Evolutionary conservation across 768 basidiomycete genomes (phyloP).

Genomic region (Lentinula lateritia): DNA sequence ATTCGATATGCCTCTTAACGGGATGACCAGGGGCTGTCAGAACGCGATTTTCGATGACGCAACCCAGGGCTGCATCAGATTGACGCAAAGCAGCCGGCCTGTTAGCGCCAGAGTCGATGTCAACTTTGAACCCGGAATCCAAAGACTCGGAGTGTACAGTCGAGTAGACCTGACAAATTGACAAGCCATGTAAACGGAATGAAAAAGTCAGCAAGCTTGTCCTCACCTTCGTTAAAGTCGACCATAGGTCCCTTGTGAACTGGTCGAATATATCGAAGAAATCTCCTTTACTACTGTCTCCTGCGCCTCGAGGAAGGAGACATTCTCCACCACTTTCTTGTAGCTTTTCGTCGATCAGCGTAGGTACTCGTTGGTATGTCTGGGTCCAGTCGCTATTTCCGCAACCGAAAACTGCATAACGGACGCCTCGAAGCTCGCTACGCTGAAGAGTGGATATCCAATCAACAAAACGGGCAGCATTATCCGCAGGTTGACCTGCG

Average conservation of each 20-base stretch:
- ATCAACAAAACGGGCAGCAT: conserved; percentile 39
- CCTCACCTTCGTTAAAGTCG: conserved; percentile 25
- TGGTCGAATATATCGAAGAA: conserved; percentile 41
- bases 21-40: conserved; percentile 33
- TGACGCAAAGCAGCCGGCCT: conserved; percentile 31
- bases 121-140: conserved; percentile 20
- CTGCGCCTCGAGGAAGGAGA: conserved; percentile 31
- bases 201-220: not conserved
- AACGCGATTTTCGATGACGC: conserved; percentile 31
- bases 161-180: conserved; percentile 23
- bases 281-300: conserved; percentile 34
- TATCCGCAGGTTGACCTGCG: conserved; percentile 40
- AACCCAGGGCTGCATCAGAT: conserved; percentile 30
- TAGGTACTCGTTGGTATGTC: conserved; percentile 43
- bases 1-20: conserved; percentile 37
- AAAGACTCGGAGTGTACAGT: conserved; percentile 15
- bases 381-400: conserved; percentile 45
- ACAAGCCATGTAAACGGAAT: not conserved
- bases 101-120: conserved; percentile 23
- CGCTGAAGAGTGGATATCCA: conserved; percentile 28
- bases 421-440: conserved; percentile 22
- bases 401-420: conserved; percentile 43
- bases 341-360: conserved; percentile 27
- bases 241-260: conserved; percentile 35
- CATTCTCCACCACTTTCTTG: conserved; percentile 30